Conservation (phyloP, 257 asterid species). For the Gentiana macrophylla region DNA sequence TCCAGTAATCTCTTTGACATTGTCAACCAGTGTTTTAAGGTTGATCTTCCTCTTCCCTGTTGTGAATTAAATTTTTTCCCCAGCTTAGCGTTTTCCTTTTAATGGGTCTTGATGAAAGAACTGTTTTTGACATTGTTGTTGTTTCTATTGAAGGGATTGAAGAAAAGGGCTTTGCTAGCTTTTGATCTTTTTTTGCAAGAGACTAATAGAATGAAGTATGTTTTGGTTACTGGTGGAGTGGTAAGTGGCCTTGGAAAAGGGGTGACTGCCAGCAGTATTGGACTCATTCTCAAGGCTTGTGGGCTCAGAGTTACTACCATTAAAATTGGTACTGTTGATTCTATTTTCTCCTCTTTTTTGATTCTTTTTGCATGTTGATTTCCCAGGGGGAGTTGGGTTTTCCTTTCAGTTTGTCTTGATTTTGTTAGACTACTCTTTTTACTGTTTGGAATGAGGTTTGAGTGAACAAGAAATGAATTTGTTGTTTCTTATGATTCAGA, state of each 20-base stretch:
- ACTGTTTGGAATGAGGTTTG: background rate
- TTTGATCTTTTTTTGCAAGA: background rate
- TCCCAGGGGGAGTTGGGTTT: too few species aligned
- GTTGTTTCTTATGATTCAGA: too few species aligned
- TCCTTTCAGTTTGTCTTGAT: too few species aligned
- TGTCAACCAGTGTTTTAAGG: constrained; percentile 1
- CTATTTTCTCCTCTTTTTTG: background rate
- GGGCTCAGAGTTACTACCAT: constrained; percentile 89
- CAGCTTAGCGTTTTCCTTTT: constrained; percentile 1
- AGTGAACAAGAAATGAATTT: too few species aligned
- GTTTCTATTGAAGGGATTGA: constrained; percentile 14
- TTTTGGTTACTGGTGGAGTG: constrained; percentile 91
- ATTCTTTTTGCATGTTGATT: background rate
- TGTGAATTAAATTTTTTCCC: constrained; percentile 1
- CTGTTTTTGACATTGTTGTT: background rate
- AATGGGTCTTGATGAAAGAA: too few species aligned
- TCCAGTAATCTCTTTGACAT: background rate
- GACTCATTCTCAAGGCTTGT: constrained; percentile 81
- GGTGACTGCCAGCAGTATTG: constrained; percentile 94
- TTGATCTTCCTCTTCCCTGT: background rate
- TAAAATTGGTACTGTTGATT: constrained; percentile 51
- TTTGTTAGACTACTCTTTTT: too few species aligned
- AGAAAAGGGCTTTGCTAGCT: constrained; percentile 4
- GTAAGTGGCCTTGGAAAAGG: constrained; percentile 96
- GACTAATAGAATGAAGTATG: constrained; percentile 58